Evolutionary conservation across 2,329 filamentous ascomycete species (phyloP), one percentile per base, ranked within the genome.

Genomic region (Epichloe scottii): DNA sequence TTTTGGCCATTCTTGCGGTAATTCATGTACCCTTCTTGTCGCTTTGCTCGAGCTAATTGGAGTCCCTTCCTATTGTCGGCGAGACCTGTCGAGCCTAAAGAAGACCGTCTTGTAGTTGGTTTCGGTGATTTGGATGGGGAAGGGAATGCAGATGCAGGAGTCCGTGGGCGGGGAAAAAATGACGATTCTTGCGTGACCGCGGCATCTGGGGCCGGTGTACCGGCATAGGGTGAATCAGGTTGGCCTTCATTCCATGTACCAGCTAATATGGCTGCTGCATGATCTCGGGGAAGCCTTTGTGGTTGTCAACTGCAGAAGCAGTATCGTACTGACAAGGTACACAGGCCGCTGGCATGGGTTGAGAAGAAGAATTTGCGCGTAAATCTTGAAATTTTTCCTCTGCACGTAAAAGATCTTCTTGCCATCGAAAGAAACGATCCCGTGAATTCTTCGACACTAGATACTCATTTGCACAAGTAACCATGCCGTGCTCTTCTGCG

Each of bases 391-490:
- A 21, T 67, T 65, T 76, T 68, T 51, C 68, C 55, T 82, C 79
- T 12, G 79, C 83, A 51, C 76, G 74, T 57, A 75, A 74, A 30
- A 96, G 72, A 59, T 95, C 90, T 19, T 81, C 75, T 48, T 73
- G 72, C 93, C 93, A 98, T 53, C 82, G 81, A 43, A 80, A 62
- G 71, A 85, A 97, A 41, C 93, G 83, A 53, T 93, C 85, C 55
- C 77, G 76, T 17, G 93, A 86, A 56, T 82, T 85, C 49, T 78
- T 82, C 3, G 91, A 94, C n/a, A 96, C 76, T 17, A 98, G 73
- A 42, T 75, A 76, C 42, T 93, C 85, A 59, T 89, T 82, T 5
- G 82, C 77, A n/a, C 89, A 74, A 11, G 88, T 73, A 0, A 78
- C 71, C 63, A 97, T 80, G 8, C 87, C 84, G 57, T 89, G 79